Base-by-base conservation (phyloP, 345 rosid species). In the Balakata baccata region DNA sequence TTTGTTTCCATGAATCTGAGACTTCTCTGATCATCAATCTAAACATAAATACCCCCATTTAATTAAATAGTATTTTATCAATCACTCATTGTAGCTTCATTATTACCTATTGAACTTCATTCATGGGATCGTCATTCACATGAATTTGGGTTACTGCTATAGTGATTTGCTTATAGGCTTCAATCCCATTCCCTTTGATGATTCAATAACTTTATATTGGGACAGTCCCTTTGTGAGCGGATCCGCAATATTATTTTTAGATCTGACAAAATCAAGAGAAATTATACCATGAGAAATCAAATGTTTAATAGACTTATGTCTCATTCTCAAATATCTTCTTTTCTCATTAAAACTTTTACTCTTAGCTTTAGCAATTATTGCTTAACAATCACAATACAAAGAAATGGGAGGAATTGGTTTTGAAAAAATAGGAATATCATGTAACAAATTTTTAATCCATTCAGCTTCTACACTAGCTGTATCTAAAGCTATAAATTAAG, bases 331-430 rank as follows among this genome's bases (percentile, higher is more conserved):
- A 6, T 56, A 9, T 14, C 23, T 56, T 7, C 60, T 56, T 56
- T n/a, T n/a, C 10, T 56, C 60, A n/a, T n/a, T 56, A n/a, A 56
- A 56, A 6, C n/a, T 56, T 56, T 56, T 56, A 56, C 60, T 56
- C 8, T 56, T 56, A 56, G 60, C 60, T 2, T 56, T 56, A 56
- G 60, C 60, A 56, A 56, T 56, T 56, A 10, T 56, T 5, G 11
- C 29, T 56, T 56, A 25, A 14, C 60, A 18, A 56, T 56, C 25
- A 56, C 60, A 56, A 56, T 56, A 11, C 60, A n/a, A 59, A 14
- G 8, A 50, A 6, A 71, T 45, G 0, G 20, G 56, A 2, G 56
- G 41, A 3, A 71, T 0, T 0, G 56, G 56, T 29, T 62, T 71
- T 34, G 0, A 7, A 37, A 64, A 59, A 2, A 45, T 5, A 4